These are phyloP conservation scores for Euphorbia celastroides DNA, from an alignment of 441 rosid species.

Conservation along the genomic window DNA sequence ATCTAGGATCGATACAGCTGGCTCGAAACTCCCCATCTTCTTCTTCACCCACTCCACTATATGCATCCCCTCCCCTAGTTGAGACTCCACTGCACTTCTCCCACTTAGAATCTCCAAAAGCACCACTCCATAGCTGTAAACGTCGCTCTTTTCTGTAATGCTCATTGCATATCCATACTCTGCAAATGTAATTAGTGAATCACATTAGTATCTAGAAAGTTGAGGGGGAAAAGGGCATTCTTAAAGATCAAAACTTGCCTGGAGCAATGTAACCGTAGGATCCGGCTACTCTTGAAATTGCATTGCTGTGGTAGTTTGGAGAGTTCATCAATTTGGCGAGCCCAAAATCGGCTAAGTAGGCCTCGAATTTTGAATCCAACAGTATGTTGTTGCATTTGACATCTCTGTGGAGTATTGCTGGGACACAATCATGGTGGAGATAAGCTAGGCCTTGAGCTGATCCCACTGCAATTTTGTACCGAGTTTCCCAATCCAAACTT, in stretches of 20 bases:
- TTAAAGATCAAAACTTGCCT: slow-evolving; percentile 37
- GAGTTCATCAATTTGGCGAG: slow-evolving; percentile 82
- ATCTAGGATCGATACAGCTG: slow-evolving; percentile 64
- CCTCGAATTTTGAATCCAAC: slow-evolving; percentile 72
- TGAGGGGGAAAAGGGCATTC: not conserved
- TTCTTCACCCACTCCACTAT: slow-evolving; percentile 94
- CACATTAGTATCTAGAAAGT: not conserved
- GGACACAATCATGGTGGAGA: slow-evolving; percentile 88
- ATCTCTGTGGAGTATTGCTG: slow-evolving; percentile 80
- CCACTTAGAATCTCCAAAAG: slow-evolving; percentile 80
- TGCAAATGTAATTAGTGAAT: slow-evolving; percentile 29
- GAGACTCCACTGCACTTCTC: slow-evolving; percentile 68
- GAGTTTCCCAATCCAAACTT: slow-evolving; percentile 78
- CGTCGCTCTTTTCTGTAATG: slow-evolving; percentile 93
- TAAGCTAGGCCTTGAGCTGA: slow-evolving; percentile 92
- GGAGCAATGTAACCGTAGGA: slow-evolving; percentile 94
- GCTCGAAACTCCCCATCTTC: slow-evolving; percentile 94
- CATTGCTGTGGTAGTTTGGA: slow-evolving; percentile 60
- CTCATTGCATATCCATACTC: slow-evolving; percentile 95
- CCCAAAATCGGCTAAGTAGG: slow-evolving; percentile 87
- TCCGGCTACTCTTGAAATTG: slow-evolving; percentile 85
- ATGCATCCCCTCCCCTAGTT: slow-evolving; percentile 68
- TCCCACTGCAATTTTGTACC: slow-evolving; percentile 87
- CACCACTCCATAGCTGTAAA: slow-evolving; percentile 87
- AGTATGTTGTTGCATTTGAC: slow-evolving; percentile 89